Conservation (phyloP, 1,139 yeast genomes). For the Eremothecium coryli region DNA sequence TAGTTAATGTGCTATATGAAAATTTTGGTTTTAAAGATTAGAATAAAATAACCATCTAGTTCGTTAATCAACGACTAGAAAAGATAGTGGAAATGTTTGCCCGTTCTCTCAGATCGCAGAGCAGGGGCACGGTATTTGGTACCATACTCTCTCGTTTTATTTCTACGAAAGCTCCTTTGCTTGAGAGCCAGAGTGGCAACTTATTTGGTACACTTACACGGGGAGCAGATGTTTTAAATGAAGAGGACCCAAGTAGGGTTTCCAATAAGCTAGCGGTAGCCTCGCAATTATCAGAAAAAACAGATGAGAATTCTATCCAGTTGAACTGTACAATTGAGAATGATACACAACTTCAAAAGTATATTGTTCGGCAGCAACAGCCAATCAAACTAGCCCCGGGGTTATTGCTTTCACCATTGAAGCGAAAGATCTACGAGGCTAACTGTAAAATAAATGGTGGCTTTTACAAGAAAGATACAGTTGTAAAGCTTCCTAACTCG, state of each 20-base stretch:
- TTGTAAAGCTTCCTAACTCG: conserved; percentile 38
- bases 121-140: no score
- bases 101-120: no score
- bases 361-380: conserved; percentile 33
- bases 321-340: conserved; percentile 30
- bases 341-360: conserved; percentile 37
- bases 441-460: conserved; percentile 54
- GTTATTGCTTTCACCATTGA: conserved; percentile 58
- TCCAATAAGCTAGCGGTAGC: conserved; percentile 20
- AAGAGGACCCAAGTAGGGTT: conserved; percentile 13
- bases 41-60: no score
- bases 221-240: conserved; percentile 6
- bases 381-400: conserved; percentile 34
- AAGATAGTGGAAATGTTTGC: no score
- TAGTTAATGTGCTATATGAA: no score
- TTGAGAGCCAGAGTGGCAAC: no score
- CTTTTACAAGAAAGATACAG: conserved; percentile 59
- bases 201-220: conserved; percentile 12
- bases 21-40: no score
- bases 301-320: conserved; percentile 9
- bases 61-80: no score
- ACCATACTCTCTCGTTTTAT: no score
- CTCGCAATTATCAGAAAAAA: conserved; percentile 8
- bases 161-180: no score
- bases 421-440: conserved; percentile 50